phyloP scores from a whole-genome alignment of 805 yeast genomes.

The Jamesozyma piceae region DNA sequence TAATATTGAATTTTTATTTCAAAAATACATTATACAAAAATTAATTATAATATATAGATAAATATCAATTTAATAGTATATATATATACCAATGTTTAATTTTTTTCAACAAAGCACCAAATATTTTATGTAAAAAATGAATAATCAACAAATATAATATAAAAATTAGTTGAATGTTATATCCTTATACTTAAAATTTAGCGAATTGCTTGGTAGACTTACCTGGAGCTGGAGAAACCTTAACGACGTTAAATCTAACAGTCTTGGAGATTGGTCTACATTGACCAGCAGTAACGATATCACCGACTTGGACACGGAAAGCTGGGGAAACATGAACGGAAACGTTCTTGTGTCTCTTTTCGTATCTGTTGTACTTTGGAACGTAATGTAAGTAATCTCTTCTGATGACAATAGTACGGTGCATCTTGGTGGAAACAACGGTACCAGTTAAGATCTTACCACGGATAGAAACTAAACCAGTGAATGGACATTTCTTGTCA shows the following conservation, averaged over 20 bases:
- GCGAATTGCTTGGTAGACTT: constrained; percentile 84
- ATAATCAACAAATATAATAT: background rate
- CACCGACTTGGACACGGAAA: constrained; percentile 99
- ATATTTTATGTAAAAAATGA: background rate
- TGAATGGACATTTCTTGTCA: constrained; percentile 99
- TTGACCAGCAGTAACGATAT: constrained; percentile 98
- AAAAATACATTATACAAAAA: constrained; percentile 10
- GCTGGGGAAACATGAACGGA: constrained; percentile 99
- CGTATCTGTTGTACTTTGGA: constrained; percentile 99
- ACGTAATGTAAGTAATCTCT: constrained; percentile 99
- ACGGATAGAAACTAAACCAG: constrained; percentile 94
- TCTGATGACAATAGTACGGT: constrained; percentile 99
- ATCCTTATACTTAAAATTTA: constrained; percentile 63
- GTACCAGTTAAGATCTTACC: constrained; percentile 99
- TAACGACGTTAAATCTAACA: constrained; percentile 98
- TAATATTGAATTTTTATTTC: constrained; percentile 4
- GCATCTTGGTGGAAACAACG: constrained; percentile 99
- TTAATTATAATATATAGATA: constrained; percentile 2
- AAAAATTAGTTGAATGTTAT: background rate
- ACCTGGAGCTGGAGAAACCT: constrained; percentile 83
- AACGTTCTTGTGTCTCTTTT: constrained; percentile 99
- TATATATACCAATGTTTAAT: background rate
- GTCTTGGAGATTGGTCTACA: constrained; percentile 99
- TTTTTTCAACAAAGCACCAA: background rate
- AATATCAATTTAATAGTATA: background rate